These are phyloP conservation scores for Colletotrichum magnum DNA, from an alignment of 2,329 filamentous ascomycete genomes.

Conservation along the genomic window DNA sequence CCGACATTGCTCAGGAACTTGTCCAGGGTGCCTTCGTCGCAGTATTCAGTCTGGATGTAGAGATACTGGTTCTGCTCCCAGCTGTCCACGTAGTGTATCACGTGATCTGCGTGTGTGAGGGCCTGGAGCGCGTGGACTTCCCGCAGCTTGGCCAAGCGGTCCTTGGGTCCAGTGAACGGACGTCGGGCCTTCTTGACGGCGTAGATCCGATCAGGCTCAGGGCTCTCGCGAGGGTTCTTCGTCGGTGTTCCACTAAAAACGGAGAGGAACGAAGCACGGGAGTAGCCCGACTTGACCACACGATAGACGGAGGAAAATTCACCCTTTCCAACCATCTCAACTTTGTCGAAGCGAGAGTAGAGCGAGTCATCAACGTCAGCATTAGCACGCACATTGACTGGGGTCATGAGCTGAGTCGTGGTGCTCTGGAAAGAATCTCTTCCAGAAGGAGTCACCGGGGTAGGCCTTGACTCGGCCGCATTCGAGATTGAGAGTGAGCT, in stretches of 20 bases:
- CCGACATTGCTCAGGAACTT: constrained; percentile 88
- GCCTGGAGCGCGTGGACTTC: constrained; percentile 86
- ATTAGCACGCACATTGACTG: constrained; percentile 77
- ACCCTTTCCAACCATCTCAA: constrained; percentile 85
- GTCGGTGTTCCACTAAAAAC: constrained; percentile 63
- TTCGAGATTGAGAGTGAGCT: constrained; percentile 88
- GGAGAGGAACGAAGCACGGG: constrained; percentile 43
- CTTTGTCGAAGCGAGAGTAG: constrained; percentile 82
- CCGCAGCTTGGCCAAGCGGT: constrained; percentile 86
- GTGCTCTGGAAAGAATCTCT: constrained; percentile 66
- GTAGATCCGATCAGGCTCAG: constrained; percentile 75
- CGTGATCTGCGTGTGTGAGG: constrained; percentile 85
- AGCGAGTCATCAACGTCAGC: constrained; percentile 81
- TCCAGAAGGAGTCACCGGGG: constrained; percentile 82
- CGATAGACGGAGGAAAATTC: constrained; percentile 96
- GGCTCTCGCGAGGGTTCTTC: constrained; percentile 63
- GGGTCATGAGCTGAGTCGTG: constrained; percentile 71
- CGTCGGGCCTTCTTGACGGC: constrained; percentile 95
- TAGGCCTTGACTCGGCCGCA: constrained; percentile 55
- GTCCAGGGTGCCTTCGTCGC: constrained; percentile 92
- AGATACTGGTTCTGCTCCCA: constrained; percentile 91
- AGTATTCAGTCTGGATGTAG: constrained; percentile 98
- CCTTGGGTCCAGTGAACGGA: constrained; percentile 81
- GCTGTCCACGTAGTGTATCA: constrained; percentile 85
- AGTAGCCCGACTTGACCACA: constrained; percentile 67